phyloP scores from a whole-genome alignment of 2,329 filamentous ascomycete genomes.

The Aspergillus carbonarius region DNA sequence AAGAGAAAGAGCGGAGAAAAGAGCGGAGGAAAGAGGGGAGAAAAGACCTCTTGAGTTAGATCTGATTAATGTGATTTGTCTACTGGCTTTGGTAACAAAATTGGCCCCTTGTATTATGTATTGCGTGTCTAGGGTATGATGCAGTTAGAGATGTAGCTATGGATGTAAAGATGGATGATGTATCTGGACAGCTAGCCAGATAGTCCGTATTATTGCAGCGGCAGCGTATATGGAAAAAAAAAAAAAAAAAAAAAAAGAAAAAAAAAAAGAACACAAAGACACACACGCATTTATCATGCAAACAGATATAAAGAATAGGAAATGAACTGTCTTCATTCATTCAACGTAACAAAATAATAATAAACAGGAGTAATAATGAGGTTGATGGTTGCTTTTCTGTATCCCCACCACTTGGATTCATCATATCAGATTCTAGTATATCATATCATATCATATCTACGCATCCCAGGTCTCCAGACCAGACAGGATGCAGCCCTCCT shows the following conservation, averaged over 20 bases:
- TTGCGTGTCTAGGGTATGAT: too few relatives aligned
- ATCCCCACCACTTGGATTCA: background rate
- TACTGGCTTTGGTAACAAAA: too few relatives aligned
- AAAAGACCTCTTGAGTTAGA: too few relatives aligned
- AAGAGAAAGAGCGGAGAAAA: too few relatives aligned
- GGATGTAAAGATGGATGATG: too few relatives aligned
- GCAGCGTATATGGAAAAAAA: too few relatives aligned
- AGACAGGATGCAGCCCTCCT: slow-evolving; percentile 62
- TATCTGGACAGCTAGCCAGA: too few relatives aligned
- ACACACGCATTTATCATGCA: background rate
- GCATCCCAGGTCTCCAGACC: slow-evolving; percentile 55
- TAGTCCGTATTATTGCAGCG: too few relatives aligned
- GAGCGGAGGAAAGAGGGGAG: too few relatives aligned
- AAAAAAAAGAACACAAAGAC: background rate
- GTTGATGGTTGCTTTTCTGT: background rate
- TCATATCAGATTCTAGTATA: background rate
- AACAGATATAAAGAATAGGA: slow-evolving; percentile 6
- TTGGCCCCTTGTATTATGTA: too few relatives aligned
- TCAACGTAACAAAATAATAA: background rate
- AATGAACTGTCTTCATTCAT: background rate
- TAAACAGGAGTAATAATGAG: background rate
- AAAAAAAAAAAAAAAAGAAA: background rate
- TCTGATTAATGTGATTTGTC: too few relatives aligned
- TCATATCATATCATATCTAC: slow-evolving; percentile 9
- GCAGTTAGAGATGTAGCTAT: too few relatives aligned